Percentiles rank a stretch among this genome's conserved stretches.
Conservation (phyloP, 73 alveolate genomes). For the Uronychia setigera region DNA sequence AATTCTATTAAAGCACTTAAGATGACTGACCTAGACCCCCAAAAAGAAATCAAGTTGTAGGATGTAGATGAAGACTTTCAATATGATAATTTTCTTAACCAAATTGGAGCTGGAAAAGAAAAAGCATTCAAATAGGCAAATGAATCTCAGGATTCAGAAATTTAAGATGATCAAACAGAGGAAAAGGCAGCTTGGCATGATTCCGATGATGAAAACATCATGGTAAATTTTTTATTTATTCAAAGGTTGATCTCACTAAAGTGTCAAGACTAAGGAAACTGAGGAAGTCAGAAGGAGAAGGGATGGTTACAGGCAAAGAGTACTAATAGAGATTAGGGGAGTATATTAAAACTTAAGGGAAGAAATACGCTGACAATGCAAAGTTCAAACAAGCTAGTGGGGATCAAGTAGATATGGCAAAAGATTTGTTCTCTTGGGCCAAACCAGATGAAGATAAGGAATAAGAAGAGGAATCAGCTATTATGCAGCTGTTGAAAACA, state of each 20-base stretch:
- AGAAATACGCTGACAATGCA: slow-evolving; percentile 20
- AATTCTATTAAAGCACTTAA: neutral
- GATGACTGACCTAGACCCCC: no score
- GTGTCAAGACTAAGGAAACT: slow-evolving; percentile 29
- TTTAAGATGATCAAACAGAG: neutral
- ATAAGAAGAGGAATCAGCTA: neutral
- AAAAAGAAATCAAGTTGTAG: neutral
- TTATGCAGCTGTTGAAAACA: neutral
- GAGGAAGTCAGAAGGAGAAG: slow-evolving; percentile 48
- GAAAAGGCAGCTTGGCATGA: slow-evolving; percentile 13
- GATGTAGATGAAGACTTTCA: neutral
- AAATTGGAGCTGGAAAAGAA: neutral
- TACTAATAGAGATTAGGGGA: neutral
- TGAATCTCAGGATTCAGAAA: no score
- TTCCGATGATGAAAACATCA: slow-evolving; percentile 15
- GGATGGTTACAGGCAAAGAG: slow-evolving; percentile 27
- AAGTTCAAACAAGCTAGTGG: slow-evolving; percentile 22
- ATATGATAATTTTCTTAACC: neutral
- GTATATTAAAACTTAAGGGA: neutral
- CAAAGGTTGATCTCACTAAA: neutral
- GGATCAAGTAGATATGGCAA: neutral
- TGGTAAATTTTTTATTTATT: neutral
- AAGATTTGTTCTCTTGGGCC: slow-evolving; percentile 50
- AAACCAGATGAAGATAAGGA: slow-evolving; percentile 8
- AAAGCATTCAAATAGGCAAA: no score